These are phyloP conservation scores for Calonectria henricotiae DNA, from an alignment of 2,329 filamentous ascomycete species.

Conservation along the genomic window DNA sequence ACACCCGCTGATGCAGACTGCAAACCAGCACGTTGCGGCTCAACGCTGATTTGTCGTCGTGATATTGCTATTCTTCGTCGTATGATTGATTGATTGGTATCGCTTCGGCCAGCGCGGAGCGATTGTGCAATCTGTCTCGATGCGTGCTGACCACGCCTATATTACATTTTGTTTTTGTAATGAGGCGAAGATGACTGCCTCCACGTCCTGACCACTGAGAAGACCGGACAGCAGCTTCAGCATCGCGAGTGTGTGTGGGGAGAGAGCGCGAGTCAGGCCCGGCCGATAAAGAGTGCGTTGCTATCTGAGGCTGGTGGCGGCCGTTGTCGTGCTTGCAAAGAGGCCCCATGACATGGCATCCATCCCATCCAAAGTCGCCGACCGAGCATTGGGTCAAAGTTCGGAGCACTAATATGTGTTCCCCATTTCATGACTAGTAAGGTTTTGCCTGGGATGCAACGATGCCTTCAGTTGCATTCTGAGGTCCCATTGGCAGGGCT, in stretches of 20 bases:
- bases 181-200: conserved; percentile 17
- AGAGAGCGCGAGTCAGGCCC: not conserved
- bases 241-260: conserved; percentile 21
- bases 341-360: conserved; percentile 22
- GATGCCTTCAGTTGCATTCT: conserved; percentile 25
- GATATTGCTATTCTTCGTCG: conserved; percentile 31
- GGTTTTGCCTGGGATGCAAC: conserved; percentile 29
- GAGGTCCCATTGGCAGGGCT: conserved; percentile 25
- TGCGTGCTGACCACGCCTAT: conserved; percentile 4
- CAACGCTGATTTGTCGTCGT: conserved; percentile 25
- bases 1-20: conserved; percentile 35
- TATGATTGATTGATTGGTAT: conserved; percentile 34
- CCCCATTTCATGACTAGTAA: conserved; percentile 11
- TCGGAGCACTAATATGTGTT: conserved; percentile 21
- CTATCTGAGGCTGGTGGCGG: conserved; percentile 14
- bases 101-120: conserved; percentile 6
- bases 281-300: conserved; percentile 21
- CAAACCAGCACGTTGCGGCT: conserved; percentile 23
- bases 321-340: conserved; percentile 18
- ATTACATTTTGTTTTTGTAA: conserved; percentile 9
- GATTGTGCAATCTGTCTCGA: conserved; percentile 4
- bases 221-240: not conserved
- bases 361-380: conserved; percentile 26
- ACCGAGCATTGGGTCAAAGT: conserved; percentile 29
- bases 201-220: conserved; percentile 22